phyloP scores from a whole-genome alignment of 2,329 filamentous ascomycete genomes.

The Coleophoma eucalyptorum region DNA sequence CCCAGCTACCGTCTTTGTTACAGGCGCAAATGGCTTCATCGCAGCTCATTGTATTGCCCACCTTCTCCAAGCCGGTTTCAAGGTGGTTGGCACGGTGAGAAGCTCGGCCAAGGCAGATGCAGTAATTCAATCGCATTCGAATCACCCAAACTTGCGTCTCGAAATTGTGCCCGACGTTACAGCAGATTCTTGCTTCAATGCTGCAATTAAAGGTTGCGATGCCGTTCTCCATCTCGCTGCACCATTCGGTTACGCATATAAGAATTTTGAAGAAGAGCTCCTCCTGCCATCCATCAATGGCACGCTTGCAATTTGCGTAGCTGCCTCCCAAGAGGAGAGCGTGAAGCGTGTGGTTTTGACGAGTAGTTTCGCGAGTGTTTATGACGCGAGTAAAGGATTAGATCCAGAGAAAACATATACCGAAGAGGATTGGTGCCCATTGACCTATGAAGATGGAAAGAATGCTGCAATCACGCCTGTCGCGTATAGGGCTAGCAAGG shows the following conservation, averaged over 20 bases:
- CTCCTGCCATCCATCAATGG: constrained; percentile 22
- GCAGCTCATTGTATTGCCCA: constrained; percentile 2
- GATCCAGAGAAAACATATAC: constrained; percentile 16
- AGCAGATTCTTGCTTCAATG: not conserved
- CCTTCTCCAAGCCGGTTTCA: not conserved
- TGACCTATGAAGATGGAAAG: constrained; percentile 9
- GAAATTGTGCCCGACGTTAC: constrained; percentile 1
- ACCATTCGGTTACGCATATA: constrained; percentile 23
- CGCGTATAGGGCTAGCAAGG: constrained; percentile 22
- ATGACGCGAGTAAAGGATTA: constrained; percentile 9
- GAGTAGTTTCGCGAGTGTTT: constrained; percentile 23
- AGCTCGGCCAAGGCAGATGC: not conserved
- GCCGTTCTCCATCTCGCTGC: constrained; percentile 23
- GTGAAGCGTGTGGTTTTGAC: constrained; percentile 23
- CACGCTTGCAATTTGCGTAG: constrained; percentile 19
- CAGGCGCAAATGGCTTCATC: constrained; percentile 6
- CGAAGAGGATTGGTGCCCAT: constrained; percentile 6
- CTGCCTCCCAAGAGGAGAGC: constrained; percentile 12
- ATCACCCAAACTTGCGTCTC: not conserved
- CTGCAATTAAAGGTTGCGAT: not conserved
- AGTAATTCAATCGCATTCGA: not conserved
- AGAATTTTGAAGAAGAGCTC: constrained; percentile 22
- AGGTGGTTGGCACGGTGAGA: constrained; percentile 2
- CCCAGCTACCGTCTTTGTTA: not conserved
- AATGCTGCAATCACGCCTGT: constrained; percentile 14